Evolutionary conservation across 2,329 filamentous ascomycete genomes (phyloP), one percentile per base, ranked within the genome.

Genomic region (Boeremia lycopersici): DNA sequence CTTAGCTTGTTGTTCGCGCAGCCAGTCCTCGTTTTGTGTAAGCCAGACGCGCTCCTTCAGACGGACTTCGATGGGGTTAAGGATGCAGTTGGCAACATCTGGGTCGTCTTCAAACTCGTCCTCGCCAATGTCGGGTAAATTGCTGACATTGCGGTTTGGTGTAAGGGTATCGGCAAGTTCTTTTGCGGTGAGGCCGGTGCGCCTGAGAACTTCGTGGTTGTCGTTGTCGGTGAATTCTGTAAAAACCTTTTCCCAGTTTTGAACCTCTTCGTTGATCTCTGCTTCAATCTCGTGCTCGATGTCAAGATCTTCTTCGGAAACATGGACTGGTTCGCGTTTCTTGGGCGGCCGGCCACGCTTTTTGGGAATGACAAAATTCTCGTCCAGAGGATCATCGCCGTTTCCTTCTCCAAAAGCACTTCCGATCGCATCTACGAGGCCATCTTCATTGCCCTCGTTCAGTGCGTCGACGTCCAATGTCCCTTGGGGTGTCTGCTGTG

Each of bases 21-120:
- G 81, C 84, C 93, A 99, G 63, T 96, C 91, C 72, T 95, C 92
- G 75, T 99, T 98, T 71, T 93, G 88, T 56, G 93, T 93, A 38
- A 96, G 87, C 95, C 95, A 99, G 47, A 98, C 90, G 56, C 87
- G 86, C 74, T 97, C 93, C 74, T 97, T 98, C 69, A 92, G 85
- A 30, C 84, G 84, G 2, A 88, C 85, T 76, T 98, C 93, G 3
- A 86, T 84, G 1, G 87, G 84, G 0, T 83, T 84, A 5, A 98
- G 81, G 31, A 92, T 76, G 69, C 93, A 96, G 65, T 89, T 89
- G 55, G 83, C 79, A 5, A 99, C 91, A 74, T 99, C 95, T 0
- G 87, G 89, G 59, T 99, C 95, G 64, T 96, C 87, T 33, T 88
- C 90, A 68, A 98, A 97, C 69, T 97, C 93, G 53, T 89, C 84